Base-by-base conservation (phyloP, 345 rosid species). In the Nasturtium officinale region DNA sequence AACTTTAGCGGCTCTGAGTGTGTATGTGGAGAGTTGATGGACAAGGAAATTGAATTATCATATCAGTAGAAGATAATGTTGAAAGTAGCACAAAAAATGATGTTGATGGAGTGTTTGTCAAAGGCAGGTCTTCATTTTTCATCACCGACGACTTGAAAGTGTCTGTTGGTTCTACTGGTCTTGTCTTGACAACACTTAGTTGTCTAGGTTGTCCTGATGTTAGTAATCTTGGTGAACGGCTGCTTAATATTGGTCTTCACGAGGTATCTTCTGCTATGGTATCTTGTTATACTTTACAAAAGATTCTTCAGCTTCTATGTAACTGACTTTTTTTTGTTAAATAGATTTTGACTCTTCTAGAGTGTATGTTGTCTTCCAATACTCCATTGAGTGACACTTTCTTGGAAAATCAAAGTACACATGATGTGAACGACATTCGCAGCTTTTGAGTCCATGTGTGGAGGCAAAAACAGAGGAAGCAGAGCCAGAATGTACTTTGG, bases 61-160 rank as follows among this genome's bases (percentile, higher is more conserved):
- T n/a, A n/a, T n/a, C n/a, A n/a, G n/a, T n/a, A n/a, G n/a, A n/a
- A n/a, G n/a, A n/a, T n/a, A n/a, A n/a, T n/a, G n/a, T n/a, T n/a
- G n/a, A n/a, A n/a, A n/a, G n/a, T n/a, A n/a, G n/a, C n/a, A n/a
- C n/a, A n/a, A n/a, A n/a, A n/a, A n/a, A 21, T 23, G 51, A 21
- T 21, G 59, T 1, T 23, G 25, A 37, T 26, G 60, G 62, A 68
- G 69, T 68, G 23, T 75, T 68, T 75, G 63, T 75, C 18, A 40
- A 54, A 5, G 61, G 32, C 9, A 25, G 55, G 33, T 23, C 3
- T 16, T 42, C 58, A 23, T 61, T 51, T 40, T 52, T 75, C 57
- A 40, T 75, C 21, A 68, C 63, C 5, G 79, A 75, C 5, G 74
- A 68, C 61, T 47, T 75, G 67, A 33, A 60, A 37, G 74, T 75